Percentiles rank a stretch among this genome's conserved stretches.
Conservation (phyloP, 1,139 yeast species). For the Saccharomyces hybrid region DNA sequence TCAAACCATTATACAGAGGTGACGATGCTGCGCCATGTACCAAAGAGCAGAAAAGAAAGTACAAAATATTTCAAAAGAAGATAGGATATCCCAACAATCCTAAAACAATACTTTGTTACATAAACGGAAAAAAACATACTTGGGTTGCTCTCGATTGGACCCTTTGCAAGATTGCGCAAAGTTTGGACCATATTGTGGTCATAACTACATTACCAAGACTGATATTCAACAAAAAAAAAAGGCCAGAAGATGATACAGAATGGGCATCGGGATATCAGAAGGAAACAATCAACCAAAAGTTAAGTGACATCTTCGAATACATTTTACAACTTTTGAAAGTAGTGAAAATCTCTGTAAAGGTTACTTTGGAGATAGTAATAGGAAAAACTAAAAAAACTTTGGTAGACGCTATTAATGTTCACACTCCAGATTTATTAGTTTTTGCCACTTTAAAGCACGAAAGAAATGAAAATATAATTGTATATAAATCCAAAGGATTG, state of each 20-base stretch:
- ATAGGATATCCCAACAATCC: conserved; percentile 33
- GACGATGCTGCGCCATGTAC: conserved; percentile 24
- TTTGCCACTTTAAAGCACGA: conserved; percentile 14
- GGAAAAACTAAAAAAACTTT: conserved; percentile 53
- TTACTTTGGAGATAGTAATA: conserved; percentile 56
- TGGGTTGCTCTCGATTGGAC: conserved; percentile 77
- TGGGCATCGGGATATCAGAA: conserved; percentile 30
- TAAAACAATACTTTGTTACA: conserved; percentile 53
- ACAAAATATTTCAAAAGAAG: conserved; percentile 19
- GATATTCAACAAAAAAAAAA: conserved; percentile 11
- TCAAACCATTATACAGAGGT: conserved; percentile 8
- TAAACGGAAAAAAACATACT: conserved; percentile 63
- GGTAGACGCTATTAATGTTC: conserved; percentile 53
- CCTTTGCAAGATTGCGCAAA: conserved; percentile 43
- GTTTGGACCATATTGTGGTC: conserved; percentile 60
- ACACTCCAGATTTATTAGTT: conserved; percentile 53
- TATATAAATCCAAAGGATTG: conserved; percentile 35
- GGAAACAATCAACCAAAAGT: conserved; percentile 23
- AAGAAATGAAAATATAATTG: conserved; percentile 12
- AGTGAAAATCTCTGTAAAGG: conserved; percentile 44
- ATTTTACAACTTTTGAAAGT: conserved; percentile 29
- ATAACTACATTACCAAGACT: conserved; percentile 38
- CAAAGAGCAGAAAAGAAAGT: conserved; percentile 21
- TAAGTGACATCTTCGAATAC: conserved; percentile 41
- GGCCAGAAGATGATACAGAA: conserved; percentile 25